These are phyloP conservation scores for Bruguiera parviflora DNA, from an alignment of 345 rosid species.

Conservation along the genomic window DNA sequence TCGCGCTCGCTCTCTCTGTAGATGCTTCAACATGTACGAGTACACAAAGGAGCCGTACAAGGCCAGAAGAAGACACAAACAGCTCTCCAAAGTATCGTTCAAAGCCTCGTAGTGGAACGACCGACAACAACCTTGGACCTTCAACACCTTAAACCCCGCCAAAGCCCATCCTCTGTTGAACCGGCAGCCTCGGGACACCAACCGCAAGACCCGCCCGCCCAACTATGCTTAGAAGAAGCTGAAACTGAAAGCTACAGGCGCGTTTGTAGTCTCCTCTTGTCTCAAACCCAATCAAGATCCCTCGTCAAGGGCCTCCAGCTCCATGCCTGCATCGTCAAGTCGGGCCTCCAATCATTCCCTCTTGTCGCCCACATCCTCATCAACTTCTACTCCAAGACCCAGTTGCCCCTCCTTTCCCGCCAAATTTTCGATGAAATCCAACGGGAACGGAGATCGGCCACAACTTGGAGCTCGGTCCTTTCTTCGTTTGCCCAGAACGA, in stretches of 20 bases:
- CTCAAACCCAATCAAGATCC: slow-evolving; percentile 48
- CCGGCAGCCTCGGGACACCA: not conserved
- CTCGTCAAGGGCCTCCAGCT: slow-evolving; percentile 67
- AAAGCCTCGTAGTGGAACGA: not conserved
- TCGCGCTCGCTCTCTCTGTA: not conserved
- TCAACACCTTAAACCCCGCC: not conserved
- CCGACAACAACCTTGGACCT: too few relatives aligned
- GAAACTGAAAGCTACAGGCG: slow-evolving; percentile 30
- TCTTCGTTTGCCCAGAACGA: slow-evolving; percentile 83
- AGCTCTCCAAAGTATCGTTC: slow-evolving; percentile 4
- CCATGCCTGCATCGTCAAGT: slow-evolving; percentile 66
- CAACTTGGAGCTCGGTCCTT: slow-evolving; percentile 90
- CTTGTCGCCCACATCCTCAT: slow-evolving; percentile 74
- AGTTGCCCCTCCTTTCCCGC: slow-evolving; percentile 54
- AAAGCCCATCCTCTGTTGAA: not conserved
- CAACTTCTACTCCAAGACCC: slow-evolving; percentile 80
- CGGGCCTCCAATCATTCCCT: slow-evolving; percentile 61
- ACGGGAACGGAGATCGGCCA: slow-evolving; percentile 34
- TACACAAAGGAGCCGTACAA: not conserved
- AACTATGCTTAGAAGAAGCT: slow-evolving; percentile 26
- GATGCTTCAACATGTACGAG: slow-evolving; percentile 10
- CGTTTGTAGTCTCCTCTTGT: slow-evolving; percentile 55
- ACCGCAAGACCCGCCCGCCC: slow-evolving; percentile 21
- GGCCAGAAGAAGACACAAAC: not conserved
- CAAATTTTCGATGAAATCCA: slow-evolving; percentile 57